Evolutionary conservation across 176 grass and related monocot genomes (phyloP), one percentile per base, ranked within the genome.

Genomic region (Dendrocalamus sinicus): DNA sequence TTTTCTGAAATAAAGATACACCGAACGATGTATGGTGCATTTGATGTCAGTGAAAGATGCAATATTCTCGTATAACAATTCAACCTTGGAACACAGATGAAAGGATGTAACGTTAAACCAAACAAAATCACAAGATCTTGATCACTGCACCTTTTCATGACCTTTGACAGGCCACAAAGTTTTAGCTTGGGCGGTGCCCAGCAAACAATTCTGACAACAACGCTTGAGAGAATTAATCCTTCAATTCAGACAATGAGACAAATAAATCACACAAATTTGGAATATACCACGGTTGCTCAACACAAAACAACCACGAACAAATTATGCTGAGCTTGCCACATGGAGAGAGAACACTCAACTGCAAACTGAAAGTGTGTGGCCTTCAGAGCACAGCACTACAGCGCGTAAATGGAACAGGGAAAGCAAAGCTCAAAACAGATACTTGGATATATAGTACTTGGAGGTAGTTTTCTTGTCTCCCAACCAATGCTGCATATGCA

Each of bases 401-500:
- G 23, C 47, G 59, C 23, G 43, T 52, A 54, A 12, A 24, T 24
- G 83, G 12, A 47, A 57, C 12, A 20, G 12, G 3, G 22, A 8
- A 8, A 3, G 30, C 35, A 45, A 30, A 32, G 26, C 65, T 96
- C 89, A 93, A 69, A 95, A 94, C 45, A 99, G 89, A 24, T 95
- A 94, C 71, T 92, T 94, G 20, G 86, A 91, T 77, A 95, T 30
- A 51, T 86, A 68, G 28, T 80, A 86, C 83, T 91, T 98, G 5
- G 84, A 17, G 4, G 72, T 67, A 13, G 60, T 19, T 0, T 90
- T 94, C 51, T 72, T 86, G 80, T 95, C 90, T 7, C 96, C 93
- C 23, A 94, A 32, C 96, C 93, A 99, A 12, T 96, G 96, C 70
- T 96, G 96, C 93, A 92, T 98, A 44, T 98, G 93, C 47, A 98